phyloP scores from a whole-genome alignment of 345 rosid species.

The Trapa incisa region DNA sequence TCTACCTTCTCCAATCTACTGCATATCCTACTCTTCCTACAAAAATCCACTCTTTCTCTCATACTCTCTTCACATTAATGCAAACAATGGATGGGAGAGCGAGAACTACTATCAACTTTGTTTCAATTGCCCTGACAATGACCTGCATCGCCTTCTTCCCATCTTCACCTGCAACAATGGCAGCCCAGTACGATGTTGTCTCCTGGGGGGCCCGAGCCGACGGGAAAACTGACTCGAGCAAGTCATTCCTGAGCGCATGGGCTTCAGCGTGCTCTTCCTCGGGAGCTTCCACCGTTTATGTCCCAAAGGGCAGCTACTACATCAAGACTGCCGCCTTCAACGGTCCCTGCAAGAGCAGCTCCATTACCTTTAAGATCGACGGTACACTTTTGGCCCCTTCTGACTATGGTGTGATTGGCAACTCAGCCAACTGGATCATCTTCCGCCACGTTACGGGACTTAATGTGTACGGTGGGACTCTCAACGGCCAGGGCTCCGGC shows the following conservation, averaged over 20 bases:
- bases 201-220: conserved; percentile 51
- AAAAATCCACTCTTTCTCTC: too few species aligned
- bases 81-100: not conserved
- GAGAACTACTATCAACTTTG: conserved; percentile 1
- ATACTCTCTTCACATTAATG: too few species aligned
- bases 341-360: conserved; percentile 45
- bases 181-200: conserved; percentile 21
- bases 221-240: conserved; percentile 46
- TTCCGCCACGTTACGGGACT: conserved; percentile 37
- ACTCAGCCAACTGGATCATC: conserved; percentile 31
- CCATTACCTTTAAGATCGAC: conserved; percentile 28
- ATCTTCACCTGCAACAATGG: not conserved
- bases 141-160: not conserved
- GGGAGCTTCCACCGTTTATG: conserved; percentile 27
- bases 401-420: conserved; percentile 27
- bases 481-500: conserved; percentile 46
- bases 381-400: conserved; percentile 60
- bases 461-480: conserved; percentile 43
- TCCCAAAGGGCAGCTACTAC: conserved; percentile 48
- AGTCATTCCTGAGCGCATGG: conserved; percentile 63
- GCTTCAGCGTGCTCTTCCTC: conserved; percentile 34
- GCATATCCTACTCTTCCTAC: too few species aligned
- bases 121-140: not conserved
- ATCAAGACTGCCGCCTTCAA: conserved; percentile 24
- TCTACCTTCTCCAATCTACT: too few species aligned